Evolutionary conservation across 805 yeast genomes (phyloP), one percentile per base, ranked within the genome.

Genomic region (Lipomyces spencermartinsiae): DNA sequence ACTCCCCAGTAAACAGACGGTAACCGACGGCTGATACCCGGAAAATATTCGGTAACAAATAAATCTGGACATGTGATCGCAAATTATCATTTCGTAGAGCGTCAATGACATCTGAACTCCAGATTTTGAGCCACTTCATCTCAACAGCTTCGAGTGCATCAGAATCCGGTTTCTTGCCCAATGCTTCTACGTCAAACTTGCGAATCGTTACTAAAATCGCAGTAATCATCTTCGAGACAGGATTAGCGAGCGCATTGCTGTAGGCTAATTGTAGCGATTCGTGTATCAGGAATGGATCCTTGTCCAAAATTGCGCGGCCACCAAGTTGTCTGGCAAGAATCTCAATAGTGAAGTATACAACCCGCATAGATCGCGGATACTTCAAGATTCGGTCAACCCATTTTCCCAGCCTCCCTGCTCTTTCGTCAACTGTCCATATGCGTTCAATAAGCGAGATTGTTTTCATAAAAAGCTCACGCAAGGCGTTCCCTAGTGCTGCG

Each of bases 401-500:
- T 4, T 31, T 54, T 37, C 62, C 51, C 25, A 76, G 62, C 54
- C 74, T 19, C 14, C 34, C 65, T 3, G 12, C 65, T 19, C 67
- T 66, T 56, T 56, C 62, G 12, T 71, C 62, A 55, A 74, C 72
- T 1, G 64, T 34, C 63, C 69, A 33, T 58, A 78, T 69, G 19
- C 71, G 69, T 43, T 79, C 79, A 54, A 84, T 61, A 29, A 87
- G 79, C 1, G 73, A 69, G 10, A 89, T 76, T 61, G 89, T 74
- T 72, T 89, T 91, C 1, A 76, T 63, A 59, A 92, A 84, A 58
- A 92, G 74, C 39, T 87, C 90, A 64, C 82, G 84, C 62, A 91
- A 76, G 0, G 96, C 88, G 74, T 89, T 91, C 5, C 89, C 86
- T 34, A 91, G 76, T 0, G 96, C 88, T 1, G 90, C 86, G 4